Conservation (phyloP, 306 rosid genomes). For the Prunus persica region Prunus_persica_NCBIv2 NC_034016.1:17840501-17841000, state of each 20-base stretch:
- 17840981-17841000: slow-evolving; percentile 26
- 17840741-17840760: not conserved
- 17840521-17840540: too few relatives aligned
- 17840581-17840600: too few relatives aligned
- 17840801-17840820: not conserved
- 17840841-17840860: not conserved
- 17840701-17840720: not conserved
- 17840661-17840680: not conserved
- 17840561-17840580: not conserved
- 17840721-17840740: not conserved
- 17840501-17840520: too few relatives aligned
- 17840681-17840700: not conserved
- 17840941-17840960: slow-evolving; percentile 17
- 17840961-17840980: slow-evolving; percentile 6
- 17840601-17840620: too few relatives aligned
- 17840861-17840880: not conserved
- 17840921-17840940: not conserved
- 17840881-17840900: not conserved
- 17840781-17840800: not conserved
- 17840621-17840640: not conserved
- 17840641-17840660: not conserved
- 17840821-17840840: not conserved
- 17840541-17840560: not conserved
- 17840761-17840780: not conserved
- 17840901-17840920: not conserved